Evolutionary conservation across 1,284 basidiomycete species (phyloP), one percentile per base, ranked within the genome.

Genomic region (Trichosporon inkin): DNA sequence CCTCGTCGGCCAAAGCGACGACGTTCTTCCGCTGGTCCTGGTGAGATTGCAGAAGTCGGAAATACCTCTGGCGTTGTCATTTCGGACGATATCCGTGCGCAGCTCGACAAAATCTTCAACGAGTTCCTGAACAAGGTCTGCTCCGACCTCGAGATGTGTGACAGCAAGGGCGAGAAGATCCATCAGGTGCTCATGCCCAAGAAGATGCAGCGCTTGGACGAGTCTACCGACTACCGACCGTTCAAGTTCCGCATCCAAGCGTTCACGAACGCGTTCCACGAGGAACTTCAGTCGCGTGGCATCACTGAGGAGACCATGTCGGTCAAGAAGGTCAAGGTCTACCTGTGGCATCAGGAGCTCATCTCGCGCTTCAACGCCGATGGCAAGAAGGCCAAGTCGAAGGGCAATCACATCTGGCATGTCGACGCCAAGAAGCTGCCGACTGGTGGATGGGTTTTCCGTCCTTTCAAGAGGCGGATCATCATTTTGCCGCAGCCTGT

Each of bases 191-290:
- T 99, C 68, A 99, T 98, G 96, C 90, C 94, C 1, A 93, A 93
- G 81, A 96, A 96, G 82, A 96, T 97, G 94, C 89, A 92, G 69
- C 86, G 90, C 53, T 81, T 97, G 58, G 93, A 95, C 75, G 94
- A 98, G 80, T 93, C 90, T 51, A 86, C 88, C 51, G 95, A 98
- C 79, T 99, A 95, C 79, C 85, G 95, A 28, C 95, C 96, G 17
- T 99, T 99, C 87, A 98, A 98, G 79, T 99, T 99, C 80, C 87
- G 96, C 57, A 99, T 99, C 69, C 92, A 95, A 75, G 95, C 96
- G 0, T 99, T 99, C 79, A 98, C 95, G 13, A 92, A 94, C 70
- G 90, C 90, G 0, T 99, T 99, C 75, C 83, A 95, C 69, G 92
- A 97, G 75, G 90, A 94, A 62, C 65, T 78, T 6, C 70, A 71